Evolutionary conservation across 768 basidiomycete species (phyloP).

Genomic region (Chalciporus chontae): DNA sequence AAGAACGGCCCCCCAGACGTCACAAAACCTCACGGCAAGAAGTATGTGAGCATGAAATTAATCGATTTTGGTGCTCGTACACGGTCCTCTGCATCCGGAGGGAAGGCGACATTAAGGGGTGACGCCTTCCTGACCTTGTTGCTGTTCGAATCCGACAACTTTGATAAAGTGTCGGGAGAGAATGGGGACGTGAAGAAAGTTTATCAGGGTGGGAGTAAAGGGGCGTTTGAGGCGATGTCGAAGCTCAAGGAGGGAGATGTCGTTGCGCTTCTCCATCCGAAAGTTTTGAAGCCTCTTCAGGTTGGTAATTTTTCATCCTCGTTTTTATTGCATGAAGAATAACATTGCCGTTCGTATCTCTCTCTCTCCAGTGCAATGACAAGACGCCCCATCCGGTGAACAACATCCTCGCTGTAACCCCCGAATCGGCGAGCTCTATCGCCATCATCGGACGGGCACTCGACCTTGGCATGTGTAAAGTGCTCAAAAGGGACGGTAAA

Average conservation of each 20-base stretch:
- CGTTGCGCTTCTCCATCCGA: constrained; percentile 84
- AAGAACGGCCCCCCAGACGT: constrained; percentile 16
- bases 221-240: constrained; percentile 86
- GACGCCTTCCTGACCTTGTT: constrained; percentile 82
- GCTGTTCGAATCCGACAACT: constrained; percentile 83
- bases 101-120: constrained; percentile 62
- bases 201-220: constrained; percentile 86
- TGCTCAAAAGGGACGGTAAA: constrained; percentile 74
- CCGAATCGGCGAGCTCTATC: constrained; percentile 75
- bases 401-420: constrained; percentile 85
- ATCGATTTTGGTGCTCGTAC: constrained; percentile 74
- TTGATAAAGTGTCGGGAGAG: constrained; percentile 52
- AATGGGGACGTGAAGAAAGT: constrained; percentile 54
- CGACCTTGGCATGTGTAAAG: constrained; percentile 85
- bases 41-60: constrained; percentile 83
- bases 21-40: constrained; percentile 55
- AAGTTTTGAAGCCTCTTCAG: constrained; percentile 81
- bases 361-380: constrained; percentile 22
- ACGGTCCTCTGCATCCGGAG: constrained; percentile 51
- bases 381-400: constrained; percentile 70
- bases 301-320: constrained; percentile 37
- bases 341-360: neutral
- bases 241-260: constrained; percentile 89
- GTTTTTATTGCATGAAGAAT: neutral
- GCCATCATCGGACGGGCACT: constrained; percentile 81